Evolutionary conservation across 75 land plant species (phyloP).

Genomic region (Isoetes taiwanensis): DNA sequence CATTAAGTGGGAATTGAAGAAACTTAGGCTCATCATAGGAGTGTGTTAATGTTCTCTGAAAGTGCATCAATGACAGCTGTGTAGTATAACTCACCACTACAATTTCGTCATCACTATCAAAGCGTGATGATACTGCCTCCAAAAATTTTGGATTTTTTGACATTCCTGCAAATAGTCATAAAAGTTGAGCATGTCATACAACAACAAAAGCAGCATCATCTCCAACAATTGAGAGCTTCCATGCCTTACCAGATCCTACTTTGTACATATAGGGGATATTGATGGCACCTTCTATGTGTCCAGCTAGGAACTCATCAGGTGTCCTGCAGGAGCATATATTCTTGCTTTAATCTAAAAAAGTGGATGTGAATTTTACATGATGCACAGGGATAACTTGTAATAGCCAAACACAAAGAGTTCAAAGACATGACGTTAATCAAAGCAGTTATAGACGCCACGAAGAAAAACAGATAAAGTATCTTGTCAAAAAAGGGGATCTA

Average conservation of each 20-base stretch:
- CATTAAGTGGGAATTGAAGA: slow-evolving; percentile 9
- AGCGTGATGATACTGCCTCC: slow-evolving; percentile 34
- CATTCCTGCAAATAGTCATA: slow-evolving; percentile 42
- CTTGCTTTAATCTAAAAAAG: too few relatives aligned
- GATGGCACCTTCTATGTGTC: slow-evolving; percentile 61
- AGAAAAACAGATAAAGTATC: too few relatives aligned
- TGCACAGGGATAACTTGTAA: too few relatives aligned
- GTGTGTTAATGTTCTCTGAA: background rate
- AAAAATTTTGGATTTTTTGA: slow-evolving; percentile 56
- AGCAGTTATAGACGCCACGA: too few relatives aligned
- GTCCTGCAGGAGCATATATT: too few relatives aligned
- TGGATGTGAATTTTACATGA: too few relatives aligned
- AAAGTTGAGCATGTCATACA: background rate
- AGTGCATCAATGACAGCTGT: background rate
- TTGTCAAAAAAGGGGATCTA: too few relatives aligned
- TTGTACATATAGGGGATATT: slow-evolving; percentile 81
- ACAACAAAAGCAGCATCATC: background rate
- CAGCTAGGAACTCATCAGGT: slow-evolving; percentile 65
- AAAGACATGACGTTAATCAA: too few relatives aligned
- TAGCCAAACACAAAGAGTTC: too few relatives aligned
- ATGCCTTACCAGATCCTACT: slow-evolving; percentile 48
- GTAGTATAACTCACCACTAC: slow-evolving; percentile 43
- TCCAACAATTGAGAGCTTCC: background rate
- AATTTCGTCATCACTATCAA: slow-evolving; percentile 70
- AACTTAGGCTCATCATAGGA: background rate